Evolutionary conservation across 2,329 filamentous ascomycete species (phyloP), one percentile per base, ranked within the genome.

Genomic region (Plectosphaerella cucumerina): DNA sequence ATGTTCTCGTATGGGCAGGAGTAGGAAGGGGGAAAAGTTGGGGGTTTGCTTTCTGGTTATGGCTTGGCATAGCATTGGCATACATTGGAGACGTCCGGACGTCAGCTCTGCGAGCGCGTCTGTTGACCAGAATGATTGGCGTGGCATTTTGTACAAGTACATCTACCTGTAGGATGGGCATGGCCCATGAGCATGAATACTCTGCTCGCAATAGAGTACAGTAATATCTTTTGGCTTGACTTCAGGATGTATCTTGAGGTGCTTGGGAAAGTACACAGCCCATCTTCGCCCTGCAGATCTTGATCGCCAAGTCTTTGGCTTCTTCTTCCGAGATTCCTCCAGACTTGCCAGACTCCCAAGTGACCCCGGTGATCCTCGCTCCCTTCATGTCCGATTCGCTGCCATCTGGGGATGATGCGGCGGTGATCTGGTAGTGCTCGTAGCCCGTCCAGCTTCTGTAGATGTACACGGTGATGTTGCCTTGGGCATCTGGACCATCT

Each of bases 1-100:
- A 72, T 74, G 2, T 75, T 70, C 50, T 66, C 65, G 61, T 45
- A 44, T n/a, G 42, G 42, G 42, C 42, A 44, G 17, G 39, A 42
- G 39, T 42, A 42, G 17, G 17, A 18, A 51, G 44, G 12, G 52
- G 49, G 47, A 42, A 41, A 5, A 37, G 34, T 11, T 11, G 11
- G 34, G 37, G 20, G 37, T 42, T 15, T 42, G 10, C 22, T 39
- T 5, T 39, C 15, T n/a, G 4, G 15, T 10, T 3, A n/a, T 6
- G 15, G 17, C 14, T 14, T 14, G 17, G 35, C 35, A 39, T 39
- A 9, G 35, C 35, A 39, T 39, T 18, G 17, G 35, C 35, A n/a
- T 39, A 18, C 35, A 37, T 6, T 5, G 35, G 21, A 4, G 41
- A 31, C 26, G 26, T 31, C 26, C 26, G 8, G 26, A 31, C 12